Conservation (phyloP, 441 rosid species). For the Croton setiger region DNA sequence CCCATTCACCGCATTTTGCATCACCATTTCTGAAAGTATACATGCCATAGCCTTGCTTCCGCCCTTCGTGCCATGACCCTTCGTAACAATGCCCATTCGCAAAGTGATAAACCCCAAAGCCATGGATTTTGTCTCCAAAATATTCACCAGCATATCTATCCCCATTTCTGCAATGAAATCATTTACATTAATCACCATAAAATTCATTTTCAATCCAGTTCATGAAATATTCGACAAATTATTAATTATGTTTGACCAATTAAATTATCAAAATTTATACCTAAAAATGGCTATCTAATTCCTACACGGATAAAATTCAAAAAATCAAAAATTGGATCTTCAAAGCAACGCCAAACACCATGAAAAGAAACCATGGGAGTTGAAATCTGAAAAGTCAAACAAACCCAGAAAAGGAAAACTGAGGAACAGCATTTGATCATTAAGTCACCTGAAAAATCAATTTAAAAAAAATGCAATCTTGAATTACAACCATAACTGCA, state of each 20-base stretch:
- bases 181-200: conserved; percentile 6
- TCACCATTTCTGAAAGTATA: conserved; percentile 70
- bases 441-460: conserved; percentile 3
- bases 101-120: conserved; percentile 85
- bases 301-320: background rate
- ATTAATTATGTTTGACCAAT: background rate
- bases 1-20: conserved; percentile 72
- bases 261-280: background rate
- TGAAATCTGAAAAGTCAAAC: conserved; percentile 7
- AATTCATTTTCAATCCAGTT: background rate
- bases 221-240: background rate
- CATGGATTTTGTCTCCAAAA: conserved; percentile 89
- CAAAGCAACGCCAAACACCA: background rate
- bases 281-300: background rate
- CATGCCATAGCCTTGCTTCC: conserved; percentile 80
- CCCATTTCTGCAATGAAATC: conserved; percentile 59
- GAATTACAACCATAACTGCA: conserved; percentile 1
- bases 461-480: background rate
- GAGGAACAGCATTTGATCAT: background rate
- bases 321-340: conserved; percentile 3
- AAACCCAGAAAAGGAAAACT: background rate
- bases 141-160: conserved; percentile 90
- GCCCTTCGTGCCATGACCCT: conserved; percentile 96
- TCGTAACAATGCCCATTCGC: conserved; percentile 86
- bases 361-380: background rate